Conservation (phyloP, 2,329 filamentous ascomycete genomes). For the Pseudogymnoascus sp. region DNA sequence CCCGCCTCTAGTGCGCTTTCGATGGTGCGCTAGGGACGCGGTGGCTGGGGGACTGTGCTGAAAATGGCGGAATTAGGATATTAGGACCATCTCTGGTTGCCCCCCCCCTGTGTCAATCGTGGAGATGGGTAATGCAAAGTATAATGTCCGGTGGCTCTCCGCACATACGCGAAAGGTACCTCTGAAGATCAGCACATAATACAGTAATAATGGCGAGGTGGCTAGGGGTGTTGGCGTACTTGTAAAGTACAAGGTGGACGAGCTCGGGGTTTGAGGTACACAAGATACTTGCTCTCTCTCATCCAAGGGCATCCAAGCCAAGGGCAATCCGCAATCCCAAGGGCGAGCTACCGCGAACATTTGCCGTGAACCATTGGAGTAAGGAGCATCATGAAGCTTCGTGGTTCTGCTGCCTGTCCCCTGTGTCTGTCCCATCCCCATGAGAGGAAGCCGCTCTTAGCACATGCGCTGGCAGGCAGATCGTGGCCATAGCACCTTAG, state of each 20-base stretch:
- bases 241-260: neutral
- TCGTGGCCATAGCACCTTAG: slow-evolving; percentile 1
- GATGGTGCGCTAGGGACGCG: neutral
- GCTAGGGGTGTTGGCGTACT: neutral
- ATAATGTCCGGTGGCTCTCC: neutral
- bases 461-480: neutral
- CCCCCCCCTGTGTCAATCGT: neutral
- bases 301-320: neutral
- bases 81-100: neutral
- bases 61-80: neutral
- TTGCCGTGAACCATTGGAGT: neutral
- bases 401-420: neutral
- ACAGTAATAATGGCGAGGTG: neutral
- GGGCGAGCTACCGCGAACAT: neutral
- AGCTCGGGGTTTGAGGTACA: neutral
- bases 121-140: neutral
- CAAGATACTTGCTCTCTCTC: neutral
- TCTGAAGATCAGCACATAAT: neutral
- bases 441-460: neutral
- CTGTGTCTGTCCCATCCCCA: neutral
- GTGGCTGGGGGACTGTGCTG: neutral
- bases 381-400: neutral
- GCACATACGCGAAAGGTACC: neutral
- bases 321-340: neutral
- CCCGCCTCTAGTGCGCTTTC: neutral